A percentile compares a stretch with the other conserved stretches of the same genome.
phyloP scores from a whole-genome alignment of 2,329 filamentous ascomycete species.

The Fusarium haematococcum region DNA sequence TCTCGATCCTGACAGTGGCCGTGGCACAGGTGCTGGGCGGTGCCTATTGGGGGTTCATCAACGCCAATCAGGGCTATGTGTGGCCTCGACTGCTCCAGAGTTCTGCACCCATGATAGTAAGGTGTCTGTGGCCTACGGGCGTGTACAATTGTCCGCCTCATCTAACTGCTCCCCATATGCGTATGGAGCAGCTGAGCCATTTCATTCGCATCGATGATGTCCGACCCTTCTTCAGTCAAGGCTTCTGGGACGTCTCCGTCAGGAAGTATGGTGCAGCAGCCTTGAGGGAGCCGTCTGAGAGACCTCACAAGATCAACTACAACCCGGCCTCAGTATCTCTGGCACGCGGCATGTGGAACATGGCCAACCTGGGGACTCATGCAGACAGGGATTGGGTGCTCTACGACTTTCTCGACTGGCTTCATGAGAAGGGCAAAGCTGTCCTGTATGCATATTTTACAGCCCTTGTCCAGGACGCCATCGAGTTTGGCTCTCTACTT shows the following conservation, averaged over 20 bases:
- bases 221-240: constrained; percentile 35
- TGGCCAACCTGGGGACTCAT: neutral
- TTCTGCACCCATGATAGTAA: constrained; percentile 19
- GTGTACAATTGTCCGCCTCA: neutral
- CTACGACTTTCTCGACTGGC: neutral
- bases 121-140: constrained; percentile 4
- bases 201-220: constrained; percentile 28
- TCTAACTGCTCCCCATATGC: constrained; percentile 5
- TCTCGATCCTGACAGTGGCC: neutral
- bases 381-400: constrained; percentile 15
- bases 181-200: constrained; percentile 9
- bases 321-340: constrained; percentile 12
- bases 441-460: constrained; percentile 33
- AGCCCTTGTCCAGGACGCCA: constrained; percentile 31
- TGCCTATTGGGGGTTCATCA: constrained; percentile 32
- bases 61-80: neutral
- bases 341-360: neutral
- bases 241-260: constrained; percentile 44
- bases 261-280: constrained; percentile 41
- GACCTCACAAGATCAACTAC: constrained; percentile 35
- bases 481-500: constrained; percentile 26
- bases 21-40: constrained; percentile 36
- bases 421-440: neutral
- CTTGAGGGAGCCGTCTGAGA: constrained; percentile 25
- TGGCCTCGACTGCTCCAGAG: constrained; percentile 27